phyloP scores from a whole-genome alignment of 1,284 basidiomycete genomes.

The Rhodotorula sp. region DNA sequence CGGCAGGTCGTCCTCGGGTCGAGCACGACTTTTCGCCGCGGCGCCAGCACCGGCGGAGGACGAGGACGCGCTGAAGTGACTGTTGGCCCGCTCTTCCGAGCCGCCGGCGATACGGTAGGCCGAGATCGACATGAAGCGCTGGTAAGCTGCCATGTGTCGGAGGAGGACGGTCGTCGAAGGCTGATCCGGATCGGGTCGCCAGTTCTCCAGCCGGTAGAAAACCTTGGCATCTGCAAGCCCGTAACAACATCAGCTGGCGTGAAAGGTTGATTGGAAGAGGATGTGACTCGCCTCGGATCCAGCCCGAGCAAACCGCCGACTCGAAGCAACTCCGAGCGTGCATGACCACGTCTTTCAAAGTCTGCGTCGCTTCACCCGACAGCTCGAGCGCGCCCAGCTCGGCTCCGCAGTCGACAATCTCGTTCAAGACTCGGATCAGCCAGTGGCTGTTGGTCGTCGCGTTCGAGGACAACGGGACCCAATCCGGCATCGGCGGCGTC shows the following conservation, averaged over 20 bases:
- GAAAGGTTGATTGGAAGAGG: not conserved
- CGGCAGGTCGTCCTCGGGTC: constrained; percentile 42
- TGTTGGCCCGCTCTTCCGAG: constrained; percentile 55
- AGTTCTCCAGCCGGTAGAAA: constrained; percentile 83
- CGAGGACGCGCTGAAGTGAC: constrained; percentile 20
- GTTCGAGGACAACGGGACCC: constrained; percentile 73
- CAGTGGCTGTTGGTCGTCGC: constrained; percentile 81
- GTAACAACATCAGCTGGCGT: constrained; percentile 17
- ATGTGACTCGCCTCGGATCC: constrained; percentile 69
- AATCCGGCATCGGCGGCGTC: constrained; percentile 54
- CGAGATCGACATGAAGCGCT: constrained; percentile 73
- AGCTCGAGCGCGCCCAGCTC: constrained; percentile 82
- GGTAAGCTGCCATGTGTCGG: constrained; percentile 74
- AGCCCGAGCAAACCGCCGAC: constrained; percentile 73
- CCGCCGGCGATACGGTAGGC: constrained; percentile 83
- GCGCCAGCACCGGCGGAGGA: not conserved
- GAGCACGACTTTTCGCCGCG: not conserved
- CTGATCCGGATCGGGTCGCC: constrained; percentile 63
- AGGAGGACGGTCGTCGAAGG: constrained; percentile 59
- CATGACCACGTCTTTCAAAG: constrained; percentile 71
- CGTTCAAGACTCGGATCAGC: constrained; percentile 72
- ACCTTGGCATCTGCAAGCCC: constrained; percentile 87
- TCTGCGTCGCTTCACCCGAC: constrained; percentile 66
- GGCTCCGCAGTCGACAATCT: constrained; percentile 79
- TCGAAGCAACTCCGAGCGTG: constrained; percentile 85